Evolutionary conservation across 495 filamentous ascomycete species (phyloP).

Genomic region (Sphaerosporella brunnea): DNA sequence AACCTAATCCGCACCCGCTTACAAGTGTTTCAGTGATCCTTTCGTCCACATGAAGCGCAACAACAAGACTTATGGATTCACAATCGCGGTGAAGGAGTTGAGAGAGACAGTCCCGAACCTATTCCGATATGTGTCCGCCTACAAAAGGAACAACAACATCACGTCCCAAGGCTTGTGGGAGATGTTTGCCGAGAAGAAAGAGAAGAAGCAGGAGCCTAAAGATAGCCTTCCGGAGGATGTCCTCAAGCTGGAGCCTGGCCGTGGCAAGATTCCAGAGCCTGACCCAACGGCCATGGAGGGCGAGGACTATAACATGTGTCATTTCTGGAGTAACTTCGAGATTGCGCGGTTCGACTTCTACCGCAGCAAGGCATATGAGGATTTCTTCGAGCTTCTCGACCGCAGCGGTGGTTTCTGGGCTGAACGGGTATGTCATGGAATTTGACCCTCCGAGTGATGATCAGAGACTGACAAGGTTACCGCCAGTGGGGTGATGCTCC

Average conservation of each 20-base stretch:
- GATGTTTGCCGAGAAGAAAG: conserved; percentile 64
- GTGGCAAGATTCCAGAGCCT: conserved; percentile 54
- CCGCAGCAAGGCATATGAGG: conserved; percentile 87
- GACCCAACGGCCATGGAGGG: conserved; percentile 92
- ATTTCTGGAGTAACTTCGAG: conserved; percentile 99
- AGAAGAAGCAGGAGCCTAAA: conserved; percentile 31
- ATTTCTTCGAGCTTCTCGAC: conserved; percentile 99
- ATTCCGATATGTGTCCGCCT: conserved; percentile 98
- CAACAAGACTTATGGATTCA: conserved; percentile 98
- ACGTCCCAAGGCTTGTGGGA: conserved; percentile 91
- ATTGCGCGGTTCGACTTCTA: conserved; percentile 92
- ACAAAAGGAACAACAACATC: conserved; percentile 82
- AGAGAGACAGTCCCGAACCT: conserved; percentile 97
- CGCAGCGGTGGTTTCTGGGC: conserved; percentile 96
- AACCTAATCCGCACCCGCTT: conserved; percentile 19
- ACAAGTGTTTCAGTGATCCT: conserved; percentile 49
- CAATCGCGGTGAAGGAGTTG: conserved; percentile 96
- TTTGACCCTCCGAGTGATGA: too few relatives aligned
- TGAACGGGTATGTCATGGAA: conserved; percentile 68
- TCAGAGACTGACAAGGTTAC: too few relatives aligned
- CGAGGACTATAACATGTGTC: conserved; percentile 99
- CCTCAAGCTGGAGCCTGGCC: conserved; percentile 53
- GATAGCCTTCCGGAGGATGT: conserved; percentile 63
- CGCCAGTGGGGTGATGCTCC: conserved; percentile 97
- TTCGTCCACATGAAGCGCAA: conserved; percentile 79